phyloP scores from a whole-genome alignment of 1,139 yeast species.

The Petasospora fabianii region DNA sequence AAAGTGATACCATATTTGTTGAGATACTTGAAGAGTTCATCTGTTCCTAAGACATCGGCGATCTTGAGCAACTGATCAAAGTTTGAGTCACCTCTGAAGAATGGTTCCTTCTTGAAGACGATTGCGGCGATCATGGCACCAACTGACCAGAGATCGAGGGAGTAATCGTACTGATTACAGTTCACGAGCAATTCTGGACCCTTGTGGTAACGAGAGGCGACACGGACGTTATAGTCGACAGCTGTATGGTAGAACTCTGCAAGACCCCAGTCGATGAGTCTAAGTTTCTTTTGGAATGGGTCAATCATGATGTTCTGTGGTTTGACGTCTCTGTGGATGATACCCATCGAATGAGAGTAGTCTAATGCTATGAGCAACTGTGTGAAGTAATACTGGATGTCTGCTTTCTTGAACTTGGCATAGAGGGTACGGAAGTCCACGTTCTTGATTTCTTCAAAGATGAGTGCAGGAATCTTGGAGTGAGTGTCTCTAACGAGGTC shows the following conservation, averaged over 20 bases:
- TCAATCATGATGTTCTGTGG: conserved; percentile 99
- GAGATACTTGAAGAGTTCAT: conserved; percentile 69
- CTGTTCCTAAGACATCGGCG: conserved; percentile 90
- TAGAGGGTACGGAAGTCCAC: conserved; percentile 87
- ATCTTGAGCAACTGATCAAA: conserved; percentile 95
- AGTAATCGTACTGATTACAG: conserved; percentile 88
- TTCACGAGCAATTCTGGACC: conserved; percentile 97
- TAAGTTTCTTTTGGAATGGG: conserved; percentile 63
- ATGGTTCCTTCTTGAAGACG: conserved; percentile 94
- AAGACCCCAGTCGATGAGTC: conserved; percentile 97
- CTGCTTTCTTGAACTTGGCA: conserved; percentile 82
- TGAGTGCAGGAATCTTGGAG: conserved; percentile 88
- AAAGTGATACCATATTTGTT: conserved; percentile 72
- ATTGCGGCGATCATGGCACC: conserved; percentile 99
- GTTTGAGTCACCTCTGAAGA: conserved; percentile 94
- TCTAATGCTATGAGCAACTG: conserved; percentile 89
- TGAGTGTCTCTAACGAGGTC: conserved; percentile 90
- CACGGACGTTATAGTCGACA: conserved; percentile 92
- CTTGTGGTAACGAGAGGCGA: conserved; percentile 95
- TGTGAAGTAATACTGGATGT: conserved; percentile 83
- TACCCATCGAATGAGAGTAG: conserved; percentile 95
- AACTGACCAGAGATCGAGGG: conserved; percentile 92
- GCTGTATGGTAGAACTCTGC: conserved; percentile 98
- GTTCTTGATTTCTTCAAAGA: conserved; percentile 88
- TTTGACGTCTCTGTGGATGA: conserved; percentile 97